Evolutionary conservation across 306 rosid genomes (phyloP), one percentile per base, ranked within the genome.

Genomic region (Cercis canadensis): DNA sequence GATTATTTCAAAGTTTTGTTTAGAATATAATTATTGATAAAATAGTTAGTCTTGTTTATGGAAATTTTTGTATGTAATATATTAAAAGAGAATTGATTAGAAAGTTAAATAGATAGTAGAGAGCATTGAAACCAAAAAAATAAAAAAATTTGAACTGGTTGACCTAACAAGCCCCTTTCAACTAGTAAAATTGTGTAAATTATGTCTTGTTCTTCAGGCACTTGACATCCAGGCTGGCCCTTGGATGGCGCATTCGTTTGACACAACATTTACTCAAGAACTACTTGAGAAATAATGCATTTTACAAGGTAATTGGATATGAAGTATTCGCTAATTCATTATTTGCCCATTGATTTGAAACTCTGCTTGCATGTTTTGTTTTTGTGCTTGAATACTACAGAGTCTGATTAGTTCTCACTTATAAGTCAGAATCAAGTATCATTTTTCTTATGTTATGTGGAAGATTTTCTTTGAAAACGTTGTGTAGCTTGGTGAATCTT

Each of bases 221-320:
- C 88, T 77, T 87, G 82, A 94, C 87, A 64, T 84, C 96, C 69
- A 87, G 86, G 86, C 76, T 94, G 77, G 99, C 99, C 72, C 95
- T 94, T 67, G 96, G 97, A 67, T 91, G 99, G 97, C 87, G 99
- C 83, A 89, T 89, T 72, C 92, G 96, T 50, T 87, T 94, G 90
- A 94, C 99, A 17, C 85, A 89, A 60, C 97, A 94, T 84, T 87
- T 94, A 55, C 87, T 91, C 44, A 87, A 87, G 67, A 86, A 83
- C 74, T 94, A 94, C 75, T 78, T 89, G 88, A 83, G 84, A 87
- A 89, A 81, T 77, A 94, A 94, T 82, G 97, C 97, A 21, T 91
- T 94, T 78, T 94, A 94, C 80, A 94, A 94, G 99, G 99, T 94
- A 80, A 59, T 32, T 24, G 57, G 59, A 68, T 75, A 17, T 58